Evolutionary conservation across 1,284 basidiomycete genomes (phyloP).

Genomic region (Tylopilus sp.): DNA sequence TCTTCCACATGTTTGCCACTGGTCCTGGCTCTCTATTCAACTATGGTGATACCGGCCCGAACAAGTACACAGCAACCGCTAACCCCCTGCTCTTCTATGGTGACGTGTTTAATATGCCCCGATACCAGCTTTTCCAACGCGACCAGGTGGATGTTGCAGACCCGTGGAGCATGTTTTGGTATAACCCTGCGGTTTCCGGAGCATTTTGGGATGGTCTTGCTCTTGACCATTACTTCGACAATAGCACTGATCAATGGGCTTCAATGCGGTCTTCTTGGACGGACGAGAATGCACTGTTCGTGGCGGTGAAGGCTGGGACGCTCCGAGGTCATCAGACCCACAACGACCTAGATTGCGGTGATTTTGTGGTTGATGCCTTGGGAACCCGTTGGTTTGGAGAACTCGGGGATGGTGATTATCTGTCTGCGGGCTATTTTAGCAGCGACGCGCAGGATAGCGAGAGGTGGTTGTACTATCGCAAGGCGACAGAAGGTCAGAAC

Average conservation of each 20-base stretch:
- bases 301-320: slow-evolving; percentile 85
- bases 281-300: slow-evolving; percentile 76
- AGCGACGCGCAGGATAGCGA: slow-evolving; percentile 61
- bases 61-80: slow-evolving; percentile 87
- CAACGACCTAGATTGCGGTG: slow-evolving; percentile 89
- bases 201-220: slow-evolving; percentile 88
- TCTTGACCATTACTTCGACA: slow-evolving; percentile 81
- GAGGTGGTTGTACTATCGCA: slow-evolving; percentile 93
- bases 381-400: slow-evolving; percentile 97
- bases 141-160: slow-evolving; percentile 88
- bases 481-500: slow-evolving; percentile 97
- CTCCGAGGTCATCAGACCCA: slow-evolving; percentile 84
- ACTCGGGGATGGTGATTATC: slow-evolving; percentile 86
- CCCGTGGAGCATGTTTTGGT: slow-evolving; percentile 98
- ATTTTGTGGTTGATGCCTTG: slow-evolving; percentile 94
- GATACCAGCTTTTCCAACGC: slow-evolving; percentile 87
- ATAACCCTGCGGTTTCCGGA: slow-evolving; percentile 77
- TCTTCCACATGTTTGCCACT: slow-evolving; percentile 88
- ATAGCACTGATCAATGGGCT: slow-evolving; percentile 74
- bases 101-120: slow-evolving; percentile 61
- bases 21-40: slow-evolving; percentile 88
- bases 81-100: slow-evolving; percentile 76
- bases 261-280: slow-evolving; percentile 94
- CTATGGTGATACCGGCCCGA: slow-evolving; percentile 93
- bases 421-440: slow-evolving; percentile 67